phyloP scores from a whole-genome alignment of 768 basidiomycete species.

The Tephrocybe rancida region DNA sequence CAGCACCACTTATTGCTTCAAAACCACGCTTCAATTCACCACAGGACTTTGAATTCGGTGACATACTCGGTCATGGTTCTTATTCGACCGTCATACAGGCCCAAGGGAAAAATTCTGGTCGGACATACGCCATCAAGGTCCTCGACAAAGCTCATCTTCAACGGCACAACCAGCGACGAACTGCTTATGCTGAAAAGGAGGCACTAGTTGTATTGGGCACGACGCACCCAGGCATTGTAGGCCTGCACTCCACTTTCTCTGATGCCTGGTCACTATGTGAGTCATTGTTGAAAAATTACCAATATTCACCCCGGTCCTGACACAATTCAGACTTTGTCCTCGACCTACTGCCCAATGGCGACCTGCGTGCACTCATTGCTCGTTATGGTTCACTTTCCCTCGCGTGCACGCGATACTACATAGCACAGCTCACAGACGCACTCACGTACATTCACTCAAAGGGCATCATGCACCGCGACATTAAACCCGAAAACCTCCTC shows the following conservation, averaged over 20 bases:
- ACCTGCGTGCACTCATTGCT: constrained; percentile 72
- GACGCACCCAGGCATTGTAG: constrained; percentile 81
- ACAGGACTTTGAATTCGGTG: constrained; percentile 74
- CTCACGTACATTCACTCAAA: constrained; percentile 89
- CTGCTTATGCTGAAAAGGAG: constrained; percentile 79
- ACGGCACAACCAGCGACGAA: constrained; percentile 73
- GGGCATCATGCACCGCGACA: constrained; percentile 86
- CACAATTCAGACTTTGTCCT: constrained; percentile 69
- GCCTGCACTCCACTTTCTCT: constrained; percentile 83
- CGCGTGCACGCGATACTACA: constrained; percentile 77
- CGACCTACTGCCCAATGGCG: constrained; percentile 77
- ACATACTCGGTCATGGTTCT: constrained; percentile 79
- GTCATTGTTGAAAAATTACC: constrained; percentile 27
- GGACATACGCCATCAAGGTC: constrained; percentile 75
- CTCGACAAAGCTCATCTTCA: constrained; percentile 83
- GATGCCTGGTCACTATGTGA: constrained; percentile 83
- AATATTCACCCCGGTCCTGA: neutral
- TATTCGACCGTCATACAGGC: constrained; percentile 72
- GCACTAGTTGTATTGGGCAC: constrained; percentile 73
- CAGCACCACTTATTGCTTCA: neutral
- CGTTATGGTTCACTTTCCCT: constrained; percentile 86
- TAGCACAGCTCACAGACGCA: constrained; percentile 89
- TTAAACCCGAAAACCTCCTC: constrained; percentile 88
- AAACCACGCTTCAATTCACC: constrained; percentile 37
- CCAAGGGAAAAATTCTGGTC: constrained; percentile 57